Base-by-base conservation (phyloP, 139 green algal species). In the Deuterostichococcus epilithicus region DNA sequence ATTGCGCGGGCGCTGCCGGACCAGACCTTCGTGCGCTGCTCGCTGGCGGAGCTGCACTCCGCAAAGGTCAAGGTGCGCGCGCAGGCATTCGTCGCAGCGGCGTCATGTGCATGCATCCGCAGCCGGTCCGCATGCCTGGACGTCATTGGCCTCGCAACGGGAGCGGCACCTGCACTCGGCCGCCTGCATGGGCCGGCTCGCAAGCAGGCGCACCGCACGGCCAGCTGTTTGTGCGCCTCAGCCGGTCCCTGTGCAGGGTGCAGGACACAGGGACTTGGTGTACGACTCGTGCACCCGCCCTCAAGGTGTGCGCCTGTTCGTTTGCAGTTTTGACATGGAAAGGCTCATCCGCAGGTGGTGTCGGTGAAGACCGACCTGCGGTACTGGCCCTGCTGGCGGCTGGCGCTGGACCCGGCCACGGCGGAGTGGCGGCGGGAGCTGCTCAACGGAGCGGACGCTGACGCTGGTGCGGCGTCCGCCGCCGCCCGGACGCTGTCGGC, bases 331-430 rank as follows among this genome's bases (percentile, higher is more conserved):
- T 18, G 45, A 13, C 47, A 72, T 25, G 36, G 13, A 20, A 37
- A 28, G 5, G 22, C 10, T 42, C 35, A 84, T 44, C 73, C 73
- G 8, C 85, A 92, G 79, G 91, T 96, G 76, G 78, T 97, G 47
- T 93, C 89, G 4, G 63, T 97, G 22, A 93, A 94, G 87, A 79
- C 87, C 42, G 93, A 97, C 80, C 79, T 92, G 65, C 80, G 82
- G n/a, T 96, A 94, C 86, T 97, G 92, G 92, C 94, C 94, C 28
- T 94, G 91, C 3, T 91, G 82, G 83, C 83, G 91, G 83, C 87
- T 95, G 75, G 47, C 32, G 13, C 77, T 92, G 67, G 81, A 94
- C 71, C 73, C 84, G 0, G 28, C 44, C 32, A 90, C 70, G 1
- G 89, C 77, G 73, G 79, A 81, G 38, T 95, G 90, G 90, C 75